Base-by-base conservation (phyloP, 2,329 filamentous ascomycete species). In the Sporothrix humicola region DNA sequence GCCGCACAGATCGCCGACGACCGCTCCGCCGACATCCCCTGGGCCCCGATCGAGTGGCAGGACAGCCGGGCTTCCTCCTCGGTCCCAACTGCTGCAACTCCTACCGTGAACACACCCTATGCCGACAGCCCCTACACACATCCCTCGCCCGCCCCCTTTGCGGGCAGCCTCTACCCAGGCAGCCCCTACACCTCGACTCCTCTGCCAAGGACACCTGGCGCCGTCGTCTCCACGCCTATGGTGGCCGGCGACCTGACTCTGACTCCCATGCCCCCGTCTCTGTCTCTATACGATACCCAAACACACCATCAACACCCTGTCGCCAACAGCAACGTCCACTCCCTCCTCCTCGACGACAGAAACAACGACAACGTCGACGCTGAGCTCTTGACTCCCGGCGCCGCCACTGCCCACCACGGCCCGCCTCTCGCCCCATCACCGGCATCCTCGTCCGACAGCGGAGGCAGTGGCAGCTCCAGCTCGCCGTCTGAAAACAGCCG, bases 31-130 rank as follows among this genome's bases (percentile, higher is more conserved):
- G 69, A 71, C 42, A 71, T 71, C 52, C 69, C 69, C 13, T 71
- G 69, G 69, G 69, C 52, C 20, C 68, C 69, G 8, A 71, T 71
- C 52, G 68, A 70, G 42, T 70, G 68, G 52, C 69, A 71, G 37
- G 54, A 61, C 69, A 59, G 54, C 3, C n/a, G 37, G 3, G 10
- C 61, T 1, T n/a, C 26, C 3, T 9, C 58, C 26, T 26, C 58
- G 23, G 10, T 26, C 4, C 13, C 31, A 17, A 48, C 61, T 3
- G n/a, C 37, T 0, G 6, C 61, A 8, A 17, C 20, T 15, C 17
- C 59, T 46, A 7, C 42, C 13, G 31, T 48, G 26, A 46, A 12
- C 68, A 10, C 68, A 1, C 68, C 68, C 17, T 70, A 56, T 26
- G 50, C 68, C 68, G 50, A 58, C 68, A 70, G n/a, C 68, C 31